A percentile compares a stretch with the other conserved stretches of the same genome.
Conservation (phyloP, 2,329 filamentous ascomycete genomes). For the Cryoendolithus antarcticus region DNA sequence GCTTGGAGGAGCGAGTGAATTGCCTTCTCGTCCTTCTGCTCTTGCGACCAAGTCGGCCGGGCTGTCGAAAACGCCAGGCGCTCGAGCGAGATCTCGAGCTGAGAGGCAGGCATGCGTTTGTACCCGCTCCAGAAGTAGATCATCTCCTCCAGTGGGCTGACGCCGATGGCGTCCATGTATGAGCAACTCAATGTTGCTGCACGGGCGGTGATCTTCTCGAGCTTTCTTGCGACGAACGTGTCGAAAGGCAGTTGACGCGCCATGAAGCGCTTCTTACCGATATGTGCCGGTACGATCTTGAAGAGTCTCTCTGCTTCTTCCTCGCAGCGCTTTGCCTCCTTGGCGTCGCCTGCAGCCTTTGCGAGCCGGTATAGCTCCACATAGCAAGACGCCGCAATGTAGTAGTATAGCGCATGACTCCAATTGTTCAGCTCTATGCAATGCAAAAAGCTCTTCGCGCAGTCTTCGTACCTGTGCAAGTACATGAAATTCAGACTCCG, state of each 20-base stretch:
- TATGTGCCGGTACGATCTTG: constrained; percentile 56
- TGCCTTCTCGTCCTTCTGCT: constrained; percentile 48
- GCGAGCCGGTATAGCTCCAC: constrained; percentile 66
- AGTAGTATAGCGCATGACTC: constrained; percentile 83
- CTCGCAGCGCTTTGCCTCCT: constrained; percentile 35
- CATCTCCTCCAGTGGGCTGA: constrained; percentile 79
- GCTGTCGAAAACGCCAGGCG: constrained; percentile 49
- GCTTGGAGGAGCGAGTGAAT: constrained; percentile 56
- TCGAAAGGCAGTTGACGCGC: constrained; percentile 83
- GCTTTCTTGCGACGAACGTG: constrained; percentile 67
- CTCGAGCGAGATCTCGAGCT: constrained; percentile 51
- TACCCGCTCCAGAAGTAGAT: constrained; percentile 85
- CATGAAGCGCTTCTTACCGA: constrained; percentile 84
- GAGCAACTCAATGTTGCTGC: constrained; percentile 54
- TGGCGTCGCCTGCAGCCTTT: constrained; percentile 29
- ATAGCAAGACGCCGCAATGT: constrained; percentile 66
- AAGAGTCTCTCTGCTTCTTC: constrained; percentile 54
- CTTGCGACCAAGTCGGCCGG: constrained; percentile 8
- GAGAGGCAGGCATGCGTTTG: constrained; percentile 59
- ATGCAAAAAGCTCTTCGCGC: constrained; percentile 60
- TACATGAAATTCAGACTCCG: constrained; percentile 67
- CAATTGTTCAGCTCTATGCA: constrained; percentile 72
- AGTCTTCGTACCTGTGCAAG: constrained; percentile 61
- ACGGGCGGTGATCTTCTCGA: constrained; percentile 76
- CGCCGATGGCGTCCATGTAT: constrained; percentile 67